Percentiles rank a stretch among this genome's conserved stretches.
Conservation (phyloP, 2,329 filamentous ascomycete genomes). For the Neocatenulostroma microsporum region DNA sequence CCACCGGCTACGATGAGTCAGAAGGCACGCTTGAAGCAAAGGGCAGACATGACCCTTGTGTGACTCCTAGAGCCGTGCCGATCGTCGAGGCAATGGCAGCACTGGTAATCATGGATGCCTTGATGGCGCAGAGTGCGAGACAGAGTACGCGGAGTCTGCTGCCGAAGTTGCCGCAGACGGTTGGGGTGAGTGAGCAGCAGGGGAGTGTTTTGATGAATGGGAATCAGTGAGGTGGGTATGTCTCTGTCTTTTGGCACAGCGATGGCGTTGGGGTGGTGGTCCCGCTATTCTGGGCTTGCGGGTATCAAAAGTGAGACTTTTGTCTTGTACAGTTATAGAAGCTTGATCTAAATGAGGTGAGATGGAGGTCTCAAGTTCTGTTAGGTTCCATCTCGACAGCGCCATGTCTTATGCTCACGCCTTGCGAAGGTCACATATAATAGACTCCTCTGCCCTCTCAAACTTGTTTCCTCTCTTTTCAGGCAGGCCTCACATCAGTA, state of each 20-base stretch:
- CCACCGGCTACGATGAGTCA: conserved; percentile 67
- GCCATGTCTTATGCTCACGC: too few relatives aligned
- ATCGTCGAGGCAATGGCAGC: conserved; percentile 91
- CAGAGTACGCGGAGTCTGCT: conserved; percentile 42
- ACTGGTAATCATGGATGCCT: conserved; percentile 75
- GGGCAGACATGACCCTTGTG: conserved; percentile 88
- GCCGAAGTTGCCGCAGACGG: conserved; percentile 30
- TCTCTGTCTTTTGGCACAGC: not conserved
- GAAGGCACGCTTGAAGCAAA: conserved; percentile 80
- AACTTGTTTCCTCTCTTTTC: conserved; percentile 1
- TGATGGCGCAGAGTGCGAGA: conserved; percentile 70
- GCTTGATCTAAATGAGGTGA: too few relatives aligned
- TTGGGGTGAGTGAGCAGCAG: conserved; percentile 17
- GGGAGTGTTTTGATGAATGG: conserved; percentile 21
- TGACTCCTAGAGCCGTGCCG: conserved; percentile 76
- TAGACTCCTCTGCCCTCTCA: not conserved
- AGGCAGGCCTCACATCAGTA: conserved; percentile 7
- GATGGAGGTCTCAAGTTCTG: too few relatives aligned
- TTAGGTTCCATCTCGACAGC: too few relatives aligned
- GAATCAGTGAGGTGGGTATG: not conserved
- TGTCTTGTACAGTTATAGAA: too few relatives aligned
- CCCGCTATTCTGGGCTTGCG: too few relatives aligned
- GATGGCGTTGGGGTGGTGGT: not conserved
- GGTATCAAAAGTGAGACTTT: too few relatives aligned
- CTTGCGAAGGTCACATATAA: too few relatives aligned